Evolutionary conservation across 148 eudicot genomes (phyloP).

Genomic region (Spergularia bocconei): DNA sequence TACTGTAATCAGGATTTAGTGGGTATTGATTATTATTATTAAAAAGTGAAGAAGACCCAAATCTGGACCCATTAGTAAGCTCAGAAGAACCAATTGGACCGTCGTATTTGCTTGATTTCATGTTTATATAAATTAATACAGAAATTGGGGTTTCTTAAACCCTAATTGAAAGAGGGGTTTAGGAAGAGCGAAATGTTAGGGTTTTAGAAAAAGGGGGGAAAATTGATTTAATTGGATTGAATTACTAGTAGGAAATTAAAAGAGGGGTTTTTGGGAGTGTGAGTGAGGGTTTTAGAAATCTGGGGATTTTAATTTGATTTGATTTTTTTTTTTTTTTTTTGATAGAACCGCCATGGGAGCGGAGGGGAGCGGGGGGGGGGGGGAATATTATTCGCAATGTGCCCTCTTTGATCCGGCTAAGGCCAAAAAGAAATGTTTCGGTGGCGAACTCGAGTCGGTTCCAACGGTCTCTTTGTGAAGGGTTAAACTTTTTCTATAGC

Average conservation of each 20-base stretch:
- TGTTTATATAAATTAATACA: not conserved
- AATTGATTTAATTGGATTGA: constrained; percentile 5
- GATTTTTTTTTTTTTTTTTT: not conserved
- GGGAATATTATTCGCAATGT: no score
- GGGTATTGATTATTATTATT: not conserved
- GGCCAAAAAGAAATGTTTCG: no score
- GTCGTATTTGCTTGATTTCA: constrained; percentile 30
- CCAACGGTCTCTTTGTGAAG: no score
- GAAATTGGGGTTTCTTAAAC: not conserved
- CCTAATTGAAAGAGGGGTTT: constrained; percentile 15
- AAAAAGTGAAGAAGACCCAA: constrained; percentile 9
- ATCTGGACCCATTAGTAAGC: constrained; percentile 27
- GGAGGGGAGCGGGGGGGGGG: not conserved
- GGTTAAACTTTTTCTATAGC: no score
- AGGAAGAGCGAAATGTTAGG: constrained; percentile 18
- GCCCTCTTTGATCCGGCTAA: no score
- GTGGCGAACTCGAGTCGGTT: no score
- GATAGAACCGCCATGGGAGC: not conserved
- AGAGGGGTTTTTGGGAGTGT: not conserved
- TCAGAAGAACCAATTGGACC: constrained; percentile 18
- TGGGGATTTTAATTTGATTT: not conserved
- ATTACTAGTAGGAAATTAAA: not conserved
- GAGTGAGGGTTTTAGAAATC: constrained; percentile 16
- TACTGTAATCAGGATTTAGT: constrained; percentile 30
- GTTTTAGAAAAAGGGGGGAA: constrained; percentile 18